phyloP scores from a whole-genome alignment of 371 early-diverging fungal genomes.

The Sporodiniella umbellata region DNA sequence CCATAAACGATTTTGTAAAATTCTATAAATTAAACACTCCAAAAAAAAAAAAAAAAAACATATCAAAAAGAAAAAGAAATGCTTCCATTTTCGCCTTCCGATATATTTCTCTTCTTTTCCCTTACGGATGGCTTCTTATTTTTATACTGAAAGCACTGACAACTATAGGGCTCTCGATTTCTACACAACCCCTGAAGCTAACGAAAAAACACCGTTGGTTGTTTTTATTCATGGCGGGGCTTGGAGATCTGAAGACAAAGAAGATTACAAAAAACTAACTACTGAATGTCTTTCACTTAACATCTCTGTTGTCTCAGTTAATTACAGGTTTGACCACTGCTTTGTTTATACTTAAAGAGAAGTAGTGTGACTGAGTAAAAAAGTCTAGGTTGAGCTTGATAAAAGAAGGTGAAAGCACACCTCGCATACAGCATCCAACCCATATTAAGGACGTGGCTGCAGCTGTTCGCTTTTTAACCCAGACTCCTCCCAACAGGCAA shows the following conservation, averaged over 20 bases:
- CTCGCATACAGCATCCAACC: slow-evolving; percentile 47
- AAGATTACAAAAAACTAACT: slow-evolving; percentile 49
- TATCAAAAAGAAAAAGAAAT: background rate
- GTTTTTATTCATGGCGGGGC: slow-evolving; percentile 84
- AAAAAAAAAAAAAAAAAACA: no score
- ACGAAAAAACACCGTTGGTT: slow-evolving; percentile 40
- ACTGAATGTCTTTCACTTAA: slow-evolving; percentile 34
- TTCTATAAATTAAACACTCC: no score
- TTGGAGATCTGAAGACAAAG: slow-evolving; percentile 78
- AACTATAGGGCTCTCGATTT: slow-evolving; percentile 23
- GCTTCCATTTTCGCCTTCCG: background rate
- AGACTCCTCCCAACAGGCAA: slow-evolving; percentile 5
- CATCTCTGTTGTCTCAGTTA: slow-evolving; percentile 62
- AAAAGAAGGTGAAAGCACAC: slow-evolving; percentile 9
- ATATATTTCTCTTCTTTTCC: background rate
- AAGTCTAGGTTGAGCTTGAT: slow-evolving; percentile 30
- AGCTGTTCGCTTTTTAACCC: slow-evolving; percentile 46
- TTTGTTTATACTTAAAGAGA: background rate
- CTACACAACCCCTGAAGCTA: slow-evolving; percentile 15
- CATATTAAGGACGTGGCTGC: slow-evolving; percentile 57
- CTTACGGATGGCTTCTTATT: slow-evolving; percentile 4
- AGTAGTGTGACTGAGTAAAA: background rate
- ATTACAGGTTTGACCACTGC: slow-evolving; percentile 54
- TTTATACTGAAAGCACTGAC: slow-evolving; percentile 2
- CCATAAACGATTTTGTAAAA: slow-evolving; percentile 38